Base-by-base conservation (phyloP, 768 basidiomycete genomes). In the Hericium erinaceus region DNA sequence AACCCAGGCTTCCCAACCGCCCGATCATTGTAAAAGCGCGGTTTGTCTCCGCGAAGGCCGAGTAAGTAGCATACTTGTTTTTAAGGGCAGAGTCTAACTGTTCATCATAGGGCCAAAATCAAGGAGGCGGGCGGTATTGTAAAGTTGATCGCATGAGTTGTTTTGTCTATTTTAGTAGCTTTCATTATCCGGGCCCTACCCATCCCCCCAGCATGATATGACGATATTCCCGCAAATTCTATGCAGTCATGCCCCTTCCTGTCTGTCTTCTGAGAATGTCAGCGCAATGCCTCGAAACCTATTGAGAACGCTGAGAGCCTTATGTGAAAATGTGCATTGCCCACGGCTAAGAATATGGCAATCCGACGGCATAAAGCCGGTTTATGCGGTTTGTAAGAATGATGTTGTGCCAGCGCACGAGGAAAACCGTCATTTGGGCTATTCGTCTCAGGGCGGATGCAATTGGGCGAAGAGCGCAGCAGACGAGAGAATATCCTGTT, bases 1-100 rank as follows among this genome's bases (percentile, higher is more conserved):
- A 48, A 28, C 4, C 11, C 40, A 63, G 92, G 64, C 81, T 98
- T 62, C 92, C 92, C 62, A 86, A 85, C 69, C 75, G 90, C 52
- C 97, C 97, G 15, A 92, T 93, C 79, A 98, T 99, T 69, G 91
- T 99, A 67, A 98, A 98, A 80, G 94, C 97, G 56, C 93, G 97
- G 61, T 95, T 87, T 69, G 94, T 98, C 55, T 95, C 93, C 44
- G 79, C 75, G 65, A 85, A 80, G 68, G 94, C 94, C 62, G 91
- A 93, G 91, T 81, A 61, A 20, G 79, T 77, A 37, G 20, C 18
- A 3, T 48, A 4, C 75, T 64, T 60, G 76, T 7, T 48, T 49
- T 53, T 24, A 15, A 33, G 44, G 51, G 49, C 16, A n/a, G 38
- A 2, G 40, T 39, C 50, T 57, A 24, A 44, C 38, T n/a, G 22